Evolutionary conservation across 192 early-diverging fungal genomes (phyloP), one percentile per base, ranked within the genome.

Genomic region (Coemansia aciculifera): DNA sequence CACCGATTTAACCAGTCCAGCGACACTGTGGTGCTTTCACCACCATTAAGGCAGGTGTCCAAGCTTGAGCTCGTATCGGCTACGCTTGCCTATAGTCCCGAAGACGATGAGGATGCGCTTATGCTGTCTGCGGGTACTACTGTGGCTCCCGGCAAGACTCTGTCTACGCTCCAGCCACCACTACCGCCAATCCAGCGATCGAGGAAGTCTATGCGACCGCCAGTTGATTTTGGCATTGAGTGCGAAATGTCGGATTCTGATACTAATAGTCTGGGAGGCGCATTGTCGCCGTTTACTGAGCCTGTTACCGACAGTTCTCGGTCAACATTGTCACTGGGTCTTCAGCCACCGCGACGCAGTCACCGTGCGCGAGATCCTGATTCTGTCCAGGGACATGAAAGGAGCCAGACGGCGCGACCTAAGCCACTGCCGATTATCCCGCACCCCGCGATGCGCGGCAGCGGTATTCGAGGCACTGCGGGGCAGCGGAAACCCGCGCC

Each of bases 51-150:
- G 63, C 52, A 63, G 52, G 48, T 70, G 24, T 67, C 77, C 1
- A 71, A 64, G 32, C 54, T 80, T 7, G 78, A 80, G 63, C 63
- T 80, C 12, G 78, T 73, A 9, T 75, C 78, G 3, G 78, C 78
- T 12, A 65, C 73, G 17, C 69, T 72, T 29, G 57, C 72, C 24
- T 71, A 65, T 24, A 42, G 66, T 32, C 36, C 48, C 27, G 32
- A 52, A 29, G 63, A 37, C 31, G 60, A 49, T 15, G 71, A 64
- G 13, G 67, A 59, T 1, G 59, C 71, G 15, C 37, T 57, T 23
- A 69, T 70, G 24, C 31, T 67, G 19, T 69, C 68, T 7, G 69
- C 68, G 23, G 64, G 69, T 29, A 54, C 72, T 54, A 31, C 27
- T 29, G 24, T 54, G 24, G 21, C 60, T 0, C 52, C 77, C 0